A percentile compares a stretch with the other conserved stretches of the same genome.
These are phyloP conservation scores for Dactylellina haptotyla DNA, from an alignment of 2,329 filamentous ascomycete species.

Conservation along the genomic window DNA sequence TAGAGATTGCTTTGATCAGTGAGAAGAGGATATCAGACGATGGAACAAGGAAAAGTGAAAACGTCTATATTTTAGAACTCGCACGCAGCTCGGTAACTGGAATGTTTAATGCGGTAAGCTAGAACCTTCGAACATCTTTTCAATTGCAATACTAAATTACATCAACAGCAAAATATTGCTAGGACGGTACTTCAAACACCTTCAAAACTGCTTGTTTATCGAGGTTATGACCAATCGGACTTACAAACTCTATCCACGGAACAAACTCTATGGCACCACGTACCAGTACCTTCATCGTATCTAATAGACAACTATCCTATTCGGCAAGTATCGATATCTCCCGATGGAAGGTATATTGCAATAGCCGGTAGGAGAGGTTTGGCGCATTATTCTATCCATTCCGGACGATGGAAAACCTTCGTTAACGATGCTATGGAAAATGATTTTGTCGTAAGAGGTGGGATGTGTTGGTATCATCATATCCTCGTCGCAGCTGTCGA, in stretches of 20 bases:
- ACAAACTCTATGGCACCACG: slow-evolving; percentile 86
- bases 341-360: slow-evolving; percentile 92
- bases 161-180: slow-evolving; percentile 77
- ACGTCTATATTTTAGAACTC: slow-evolving; percentile 88
- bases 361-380: slow-evolving; percentile 93
- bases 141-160: neutral
- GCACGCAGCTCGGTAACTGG: slow-evolving; percentile 91
- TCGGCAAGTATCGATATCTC: slow-evolving; percentile 82
- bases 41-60: slow-evolving; percentile 69
- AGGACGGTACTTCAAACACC: slow-evolving; percentile 89
- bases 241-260: slow-evolving; percentile 91
- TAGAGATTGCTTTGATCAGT: slow-evolving; percentile 77
- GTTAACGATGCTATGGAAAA: slow-evolving; percentile 82
- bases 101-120: slow-evolving; percentile 77
- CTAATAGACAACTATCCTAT: slow-evolving; percentile 94
- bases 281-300: slow-evolving; percentile 84
- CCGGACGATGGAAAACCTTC: slow-evolving; percentile 95
- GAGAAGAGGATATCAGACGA: slow-evolving; percentile 64
- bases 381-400: slow-evolving; percentile 94
- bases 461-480: slow-evolving; percentile 99
- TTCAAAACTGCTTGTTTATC: slow-evolving; percentile 87
- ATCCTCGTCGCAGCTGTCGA: slow-evolving; percentile 95
- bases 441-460: slow-evolving; percentile 89
- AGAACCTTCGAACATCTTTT: neutral
- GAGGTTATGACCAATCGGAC: slow-evolving; percentile 90